Conservation (phyloP, 306 rosid species). For the Prunus armeniaca region DNA sequence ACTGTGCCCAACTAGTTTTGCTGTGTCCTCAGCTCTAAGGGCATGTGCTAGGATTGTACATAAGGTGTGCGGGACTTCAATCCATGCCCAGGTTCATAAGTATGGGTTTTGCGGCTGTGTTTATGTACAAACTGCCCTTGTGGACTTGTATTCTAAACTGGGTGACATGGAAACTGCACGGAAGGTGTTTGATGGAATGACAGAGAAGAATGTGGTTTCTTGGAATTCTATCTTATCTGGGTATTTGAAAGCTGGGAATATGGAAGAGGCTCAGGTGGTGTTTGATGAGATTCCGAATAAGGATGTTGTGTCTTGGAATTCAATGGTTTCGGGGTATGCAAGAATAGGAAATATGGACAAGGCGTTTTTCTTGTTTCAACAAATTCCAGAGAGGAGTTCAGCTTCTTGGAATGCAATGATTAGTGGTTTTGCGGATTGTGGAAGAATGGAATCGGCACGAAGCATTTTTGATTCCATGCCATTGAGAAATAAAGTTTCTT, state of each 20-base stretch:
- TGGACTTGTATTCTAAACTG: constrained; percentile 55
- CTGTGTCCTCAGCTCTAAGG: constrained; percentile 64
- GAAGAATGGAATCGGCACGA: constrained; percentile 44
- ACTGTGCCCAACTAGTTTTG: constrained; percentile 50
- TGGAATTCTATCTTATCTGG: constrained; percentile 78
- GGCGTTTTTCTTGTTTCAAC: constrained; percentile 50
- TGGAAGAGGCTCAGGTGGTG: constrained; percentile 43
- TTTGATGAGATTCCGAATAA: constrained; percentile 55
- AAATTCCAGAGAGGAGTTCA: constrained; percentile 53
- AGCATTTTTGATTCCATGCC: constrained; percentile 55
- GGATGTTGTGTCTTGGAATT: constrained; percentile 73
- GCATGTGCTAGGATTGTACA: constrained; percentile 55
- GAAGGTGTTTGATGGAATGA: constrained; percentile 61
- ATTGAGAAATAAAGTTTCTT: constrained; percentile 48
- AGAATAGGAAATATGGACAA: constrained; percentile 48
- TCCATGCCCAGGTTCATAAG: constrained; percentile 64
- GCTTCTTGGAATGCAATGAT: constrained; percentile 78
- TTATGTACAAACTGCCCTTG: constrained; percentile 65
- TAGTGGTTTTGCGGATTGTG: constrained; percentile 51
- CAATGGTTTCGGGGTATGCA: constrained; percentile 62
- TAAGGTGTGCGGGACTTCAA: constrained; percentile 34
- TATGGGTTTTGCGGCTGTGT: constrained; percentile 55
- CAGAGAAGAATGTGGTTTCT: constrained; percentile 61
- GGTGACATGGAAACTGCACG: constrained; percentile 48
- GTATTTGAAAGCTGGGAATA: constrained; percentile 49